Base-by-base conservation (phyloP, 2,329 filamentous ascomycete species). In the Trichophyton verrucosum region DNA sequence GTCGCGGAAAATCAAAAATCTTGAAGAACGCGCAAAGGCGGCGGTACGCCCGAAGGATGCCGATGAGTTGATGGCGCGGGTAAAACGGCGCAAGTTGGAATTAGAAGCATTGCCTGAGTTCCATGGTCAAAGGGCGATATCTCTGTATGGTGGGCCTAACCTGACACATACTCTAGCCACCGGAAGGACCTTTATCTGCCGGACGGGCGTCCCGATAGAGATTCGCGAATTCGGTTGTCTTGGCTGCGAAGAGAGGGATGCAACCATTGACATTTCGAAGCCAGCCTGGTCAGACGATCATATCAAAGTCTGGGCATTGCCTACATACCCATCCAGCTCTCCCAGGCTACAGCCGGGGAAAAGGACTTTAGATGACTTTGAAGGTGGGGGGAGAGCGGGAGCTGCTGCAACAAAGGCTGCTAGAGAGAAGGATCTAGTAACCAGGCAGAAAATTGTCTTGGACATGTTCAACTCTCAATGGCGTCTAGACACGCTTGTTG, bases 231-330 rank as follows among this genome's bases (percentile, higher is more conserved):
- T 88, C 57, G 75, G 77, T 46, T 66, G 74, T 8, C 77, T 53
- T 13, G n/a, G 3, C 11, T 69, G 57, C 67, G 61, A 27, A 61
- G 47, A 15, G 53, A 53, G 27, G 66, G 61, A 24, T 67, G 20
- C 44, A 22, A 60, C 17, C 11, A 57, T 71, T 62, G 66, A 67
- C 1, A 70, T 68, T 30, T 72, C 72, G 53, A 71, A 77, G 33
- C 88, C 91, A 0, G 85, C 89, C 57, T 95, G 84, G 81, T 73
- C 82, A 61, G 92, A 97, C 71, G 78, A 83, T 9, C 85, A 86
- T 64, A 83, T 96, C 61, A 84, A 85, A 61, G 87, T 96, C 0
- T 97, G 92, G 92, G 86, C 89, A 53, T 79, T 97, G 68, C 82
- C 88, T 0, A 73, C 88, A 44, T 70, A 59, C 59, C 69, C 65